Evolutionary conservation across 78 protist species (phyloP).

Genomic region (Dictyostelium intermedium): DNA sequence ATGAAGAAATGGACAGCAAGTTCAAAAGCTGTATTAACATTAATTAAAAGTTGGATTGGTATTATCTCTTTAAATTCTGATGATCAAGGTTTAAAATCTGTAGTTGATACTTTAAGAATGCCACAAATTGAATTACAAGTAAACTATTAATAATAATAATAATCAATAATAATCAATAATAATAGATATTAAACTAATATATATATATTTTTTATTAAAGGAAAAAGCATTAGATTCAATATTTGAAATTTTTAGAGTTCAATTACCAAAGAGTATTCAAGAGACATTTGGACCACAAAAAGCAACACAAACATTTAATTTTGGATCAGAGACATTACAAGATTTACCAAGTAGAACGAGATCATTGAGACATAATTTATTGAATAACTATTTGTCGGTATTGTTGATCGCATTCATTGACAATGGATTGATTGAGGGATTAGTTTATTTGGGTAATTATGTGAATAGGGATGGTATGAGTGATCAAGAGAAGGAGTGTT

Average conservation of each 20-base stretch:
- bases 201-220: not conserved
- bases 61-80: conserved; percentile 40
- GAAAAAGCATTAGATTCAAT: conserved; percentile 61
- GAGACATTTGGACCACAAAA: conserved; percentile 67
- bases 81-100: conserved; percentile 64
- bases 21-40: conserved; percentile 45
- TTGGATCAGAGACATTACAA: conserved; percentile 49
- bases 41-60: conserved; percentile 79
- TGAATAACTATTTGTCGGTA: conserved; percentile 66
- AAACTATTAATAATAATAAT: too few relatives aligned
- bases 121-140: conserved; percentile 71
- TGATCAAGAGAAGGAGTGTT: conserved; percentile 31
- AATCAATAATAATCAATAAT: too few relatives aligned
- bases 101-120: conserved; percentile 69
- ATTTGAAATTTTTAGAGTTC: conserved; percentile 73
- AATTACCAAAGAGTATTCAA: conserved; percentile 19
- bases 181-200: not conserved
- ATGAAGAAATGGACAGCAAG: conserved; percentile 61
- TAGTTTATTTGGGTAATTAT: conserved; percentile 68
- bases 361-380: conserved; percentile 58
- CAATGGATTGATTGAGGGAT: conserved; percentile 70
- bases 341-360: conserved; percentile 51
- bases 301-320: conserved; percentile 17
- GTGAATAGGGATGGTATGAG: not conserved
- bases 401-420: conserved; percentile 67